A percentile compares a stretch with the other conserved stretches of the same genome.
phyloP scores from a whole-genome alignment of 2,329 filamentous ascomycete genomes.

The Thielaviopsis populi region DNA sequence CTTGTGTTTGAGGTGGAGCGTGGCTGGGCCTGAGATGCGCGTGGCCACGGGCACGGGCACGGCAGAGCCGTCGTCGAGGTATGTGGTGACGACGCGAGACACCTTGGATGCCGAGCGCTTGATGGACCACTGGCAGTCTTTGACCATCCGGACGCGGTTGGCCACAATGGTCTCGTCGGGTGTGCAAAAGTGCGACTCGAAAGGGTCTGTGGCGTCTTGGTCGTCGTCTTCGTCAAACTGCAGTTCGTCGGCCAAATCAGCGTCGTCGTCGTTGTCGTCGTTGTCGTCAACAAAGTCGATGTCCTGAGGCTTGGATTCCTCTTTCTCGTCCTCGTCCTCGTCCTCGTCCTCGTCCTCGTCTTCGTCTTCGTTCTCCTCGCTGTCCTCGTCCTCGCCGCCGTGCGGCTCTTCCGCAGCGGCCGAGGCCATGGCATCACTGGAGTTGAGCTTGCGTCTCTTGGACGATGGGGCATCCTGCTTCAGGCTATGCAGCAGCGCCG shows the following conservation, averaged over 20 bases:
- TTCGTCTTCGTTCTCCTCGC: conserved; percentile 14
- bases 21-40: conserved; percentile 27
- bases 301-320: conserved; percentile 26
- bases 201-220: conserved; percentile 50
- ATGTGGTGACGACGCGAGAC: conserved; percentile 33
- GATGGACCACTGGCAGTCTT: conserved; percentile 36
- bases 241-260: conserved; percentile 21
- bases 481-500: conserved; percentile 43
- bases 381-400: conserved; percentile 18
- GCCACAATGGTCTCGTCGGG: conserved; percentile 47
- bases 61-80: conserved; percentile 27
- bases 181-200: conserved; percentile 63
- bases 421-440: conserved; percentile 21
- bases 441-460: conserved; percentile 44
- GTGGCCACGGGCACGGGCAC: conserved; percentile 13
- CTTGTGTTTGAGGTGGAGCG: conserved; percentile 55
- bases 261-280: conserved; percentile 31
- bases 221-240: conserved; percentile 34
- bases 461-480: conserved; percentile 28
- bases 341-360: conserved; percentile 19
- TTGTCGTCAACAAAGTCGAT: conserved; percentile 23
- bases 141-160: conserved; percentile 35
- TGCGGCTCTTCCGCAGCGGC: conserved; percentile 17
- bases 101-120: conserved; percentile 33
- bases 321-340: conserved; percentile 16